Evolutionary conservation across 2,329 filamentous ascomycete species (phyloP).

Genomic region (Colletotrichum eremochloae): DNA sequence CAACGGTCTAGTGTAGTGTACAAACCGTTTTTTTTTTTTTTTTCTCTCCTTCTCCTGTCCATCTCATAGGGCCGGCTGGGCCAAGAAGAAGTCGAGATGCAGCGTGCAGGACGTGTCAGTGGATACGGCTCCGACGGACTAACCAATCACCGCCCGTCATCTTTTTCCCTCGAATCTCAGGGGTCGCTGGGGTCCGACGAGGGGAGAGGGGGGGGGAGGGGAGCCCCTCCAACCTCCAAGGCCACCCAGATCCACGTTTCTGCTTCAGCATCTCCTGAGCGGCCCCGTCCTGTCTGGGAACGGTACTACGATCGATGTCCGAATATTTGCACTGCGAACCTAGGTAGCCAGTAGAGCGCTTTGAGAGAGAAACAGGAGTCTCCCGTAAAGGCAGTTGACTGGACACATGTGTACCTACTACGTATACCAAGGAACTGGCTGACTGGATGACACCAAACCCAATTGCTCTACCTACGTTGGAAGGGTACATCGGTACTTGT

Average conservation of each 20-base stretch:
- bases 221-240: not conserved
- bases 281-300: too few species aligned
- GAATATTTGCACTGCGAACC: too few species aligned
- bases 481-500: not conserved
- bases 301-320: too few species aligned
- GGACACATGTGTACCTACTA: too few species aligned
- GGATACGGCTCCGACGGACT: not conserved
- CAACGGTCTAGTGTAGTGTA: not conserved
- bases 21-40: not conserved
- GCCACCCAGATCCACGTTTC: constrained; percentile 1
- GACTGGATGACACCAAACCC: constrained; percentile 5
- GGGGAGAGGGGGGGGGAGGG: not conserved
- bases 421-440: not conserved
- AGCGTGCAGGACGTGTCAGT: constrained; percentile 16
- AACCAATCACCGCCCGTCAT: constrained; percentile 16
- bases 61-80: constrained; percentile 1
- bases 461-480: not conserved
- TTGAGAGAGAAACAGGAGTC: too few species aligned
- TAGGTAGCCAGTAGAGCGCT: too few species aligned
- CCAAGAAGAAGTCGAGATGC: constrained; percentile 19
- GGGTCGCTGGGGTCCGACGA: constrained; percentile 37
- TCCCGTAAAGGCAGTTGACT: too few species aligned
- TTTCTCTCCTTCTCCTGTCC: not conserved
- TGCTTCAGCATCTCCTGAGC: constrained; percentile 1
- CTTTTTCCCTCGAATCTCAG: constrained; percentile 14